A percentile compares a stretch with the other conserved stretches of the same genome.
phyloP scores from a whole-genome alignment of 2,329 filamentous ascomycete species.

The Ophiostoma angusticollis region DNA sequence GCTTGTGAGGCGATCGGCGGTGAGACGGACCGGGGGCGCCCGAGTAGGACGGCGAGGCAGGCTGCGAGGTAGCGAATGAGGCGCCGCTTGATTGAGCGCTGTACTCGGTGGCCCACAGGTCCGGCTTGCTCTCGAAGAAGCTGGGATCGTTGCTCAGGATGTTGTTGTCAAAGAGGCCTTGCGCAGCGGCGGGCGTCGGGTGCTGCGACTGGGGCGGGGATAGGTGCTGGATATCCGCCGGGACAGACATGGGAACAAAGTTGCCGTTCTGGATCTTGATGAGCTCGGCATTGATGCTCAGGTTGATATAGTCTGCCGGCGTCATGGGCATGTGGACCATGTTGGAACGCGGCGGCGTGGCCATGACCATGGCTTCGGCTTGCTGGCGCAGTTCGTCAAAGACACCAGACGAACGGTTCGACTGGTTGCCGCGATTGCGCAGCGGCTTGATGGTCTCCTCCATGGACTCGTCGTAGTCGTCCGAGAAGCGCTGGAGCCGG shows the following conservation, averaged over 20 bases:
- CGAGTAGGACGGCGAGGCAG: conserved; percentile 6
- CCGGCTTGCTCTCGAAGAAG: conserved; percentile 31
- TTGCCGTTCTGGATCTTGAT: conserved; percentile 20
- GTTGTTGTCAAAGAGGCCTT: conserved; percentile 21
- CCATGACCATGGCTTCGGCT: conserved; percentile 34
- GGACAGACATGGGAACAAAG: conserved; percentile 22
- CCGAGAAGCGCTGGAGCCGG: conserved; percentile 39
- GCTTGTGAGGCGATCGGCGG: conserved; percentile 31
- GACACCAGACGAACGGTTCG: conserved; percentile 34
- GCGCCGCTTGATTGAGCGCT: conserved; percentile 13
- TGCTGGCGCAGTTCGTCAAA: conserved; percentile 48
- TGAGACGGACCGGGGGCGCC: conserved; percentile 17
- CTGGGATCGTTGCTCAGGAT: conserved; percentile 20
- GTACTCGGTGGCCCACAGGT: conserved; percentile 22
- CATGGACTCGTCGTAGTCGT: conserved; percentile 52
- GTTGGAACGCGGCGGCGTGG: conserved; percentile 43
- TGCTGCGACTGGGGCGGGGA: conserved; percentile 37
- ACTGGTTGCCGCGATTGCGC: conserved; percentile 20
- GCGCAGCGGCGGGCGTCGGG: conserved; percentile 39
- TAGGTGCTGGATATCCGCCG: conserved; percentile 25
- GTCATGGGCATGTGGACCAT: conserved; percentile 39
- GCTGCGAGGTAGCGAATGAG: conserved; percentile 7
- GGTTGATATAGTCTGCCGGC: conserved; percentile 42
- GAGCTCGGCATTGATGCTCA: conserved; percentile 24
- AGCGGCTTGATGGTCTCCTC: conserved; percentile 52